phyloP scores from a whole-genome alignment of 1,139 yeast species.

The Pichia cactophila region DNA sequence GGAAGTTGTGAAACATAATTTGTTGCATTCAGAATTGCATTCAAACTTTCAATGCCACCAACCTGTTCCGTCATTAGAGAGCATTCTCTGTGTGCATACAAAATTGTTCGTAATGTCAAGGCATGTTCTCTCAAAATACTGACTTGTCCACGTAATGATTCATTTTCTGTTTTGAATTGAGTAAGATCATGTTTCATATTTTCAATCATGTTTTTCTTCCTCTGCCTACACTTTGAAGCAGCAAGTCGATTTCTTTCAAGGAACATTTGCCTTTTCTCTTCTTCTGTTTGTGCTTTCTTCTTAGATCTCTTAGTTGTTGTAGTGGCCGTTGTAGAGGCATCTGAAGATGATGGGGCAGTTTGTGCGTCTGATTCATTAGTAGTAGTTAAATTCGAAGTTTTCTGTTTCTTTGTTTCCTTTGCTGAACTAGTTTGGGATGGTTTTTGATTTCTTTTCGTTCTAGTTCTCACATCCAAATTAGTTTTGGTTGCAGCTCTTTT shows the following conservation, averaged over 20 bases:
- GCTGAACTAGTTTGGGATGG: background rate
- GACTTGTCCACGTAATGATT: constrained; percentile 55
- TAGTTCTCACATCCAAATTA: background rate
- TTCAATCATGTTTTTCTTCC: constrained; percentile 77
- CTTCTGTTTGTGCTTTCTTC: constrained; percentile 35
- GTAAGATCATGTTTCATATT: constrained; percentile 74
- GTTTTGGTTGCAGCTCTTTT: background rate
- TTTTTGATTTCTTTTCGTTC: background rate
- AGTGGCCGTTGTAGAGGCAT: background rate
- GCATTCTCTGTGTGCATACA: constrained; percentile 33
- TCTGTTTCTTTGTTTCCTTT: background rate
- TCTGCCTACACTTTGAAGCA: constrained; percentile 68
- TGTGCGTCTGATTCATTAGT: background rate
- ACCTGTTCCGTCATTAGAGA: constrained; percentile 23
- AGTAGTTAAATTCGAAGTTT: background rate
- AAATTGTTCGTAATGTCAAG: constrained; percentile 37
- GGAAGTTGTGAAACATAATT: constrained; percentile 20
- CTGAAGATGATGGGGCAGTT: background rate
- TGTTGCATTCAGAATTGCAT: constrained; percentile 23
- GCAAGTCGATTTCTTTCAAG: constrained; percentile 69
- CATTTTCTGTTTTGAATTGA: constrained; percentile 65
- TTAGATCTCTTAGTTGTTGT: constrained; percentile 1
- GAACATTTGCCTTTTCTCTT: constrained; percentile 72
- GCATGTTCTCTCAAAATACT: constrained; percentile 53
- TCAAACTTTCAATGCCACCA: constrained; percentile 26